phyloP scores from a whole-genome alignment of 306 rosid genomes.

The Acacia acuminata region DNA sequence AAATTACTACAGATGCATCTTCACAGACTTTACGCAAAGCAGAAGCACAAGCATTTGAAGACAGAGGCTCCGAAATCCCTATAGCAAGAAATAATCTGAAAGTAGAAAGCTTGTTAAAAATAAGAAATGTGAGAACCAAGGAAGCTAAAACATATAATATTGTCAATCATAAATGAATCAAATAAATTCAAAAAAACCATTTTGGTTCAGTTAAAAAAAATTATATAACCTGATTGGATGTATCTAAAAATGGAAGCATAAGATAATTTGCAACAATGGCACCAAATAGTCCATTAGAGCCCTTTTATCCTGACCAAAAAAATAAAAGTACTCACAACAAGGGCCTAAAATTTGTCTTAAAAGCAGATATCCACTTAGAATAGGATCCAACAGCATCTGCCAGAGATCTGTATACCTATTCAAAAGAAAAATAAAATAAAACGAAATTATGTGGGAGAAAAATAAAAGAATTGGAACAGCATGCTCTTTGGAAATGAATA shows the following conservation, averaged over 20 bases:
- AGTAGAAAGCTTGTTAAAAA: conserved; percentile 39
- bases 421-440: not conserved
- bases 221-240: conserved; percentile 1
- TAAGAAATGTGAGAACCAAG: conserved; percentile 26
- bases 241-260: conserved; percentile 21
- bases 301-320: conserved; percentile 23
- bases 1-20: conserved; percentile 77
- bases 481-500: conserved; percentile 36
- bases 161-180: conserved; percentile 29
- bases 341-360: conserved; percentile 70
- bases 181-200: conserved; percentile 20
- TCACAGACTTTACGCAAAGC: conserved; percentile 93
- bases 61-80: conserved; percentile 80
- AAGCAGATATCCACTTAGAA: conserved; percentile 81
- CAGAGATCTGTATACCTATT: conserved; percentile 86
- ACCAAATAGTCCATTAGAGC: conserved; percentile 3
- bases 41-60: conserved; percentile 84
- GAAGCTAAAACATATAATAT: not conserved
- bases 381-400: conserved; percentile 92
- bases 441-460: conserved; percentile 2
- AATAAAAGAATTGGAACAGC: conserved; percentile 26
- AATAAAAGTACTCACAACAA: conserved; percentile 65
- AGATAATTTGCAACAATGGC: conserved; percentile 10
- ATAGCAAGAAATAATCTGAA: conserved; percentile 90
- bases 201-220: conserved; percentile 18